Evolutionary conservation across 2,329 filamentous ascomycete species (phyloP), one percentile per base, ranked within the genome.

Genomic region (Aspergillus fijiensis): DNA sequence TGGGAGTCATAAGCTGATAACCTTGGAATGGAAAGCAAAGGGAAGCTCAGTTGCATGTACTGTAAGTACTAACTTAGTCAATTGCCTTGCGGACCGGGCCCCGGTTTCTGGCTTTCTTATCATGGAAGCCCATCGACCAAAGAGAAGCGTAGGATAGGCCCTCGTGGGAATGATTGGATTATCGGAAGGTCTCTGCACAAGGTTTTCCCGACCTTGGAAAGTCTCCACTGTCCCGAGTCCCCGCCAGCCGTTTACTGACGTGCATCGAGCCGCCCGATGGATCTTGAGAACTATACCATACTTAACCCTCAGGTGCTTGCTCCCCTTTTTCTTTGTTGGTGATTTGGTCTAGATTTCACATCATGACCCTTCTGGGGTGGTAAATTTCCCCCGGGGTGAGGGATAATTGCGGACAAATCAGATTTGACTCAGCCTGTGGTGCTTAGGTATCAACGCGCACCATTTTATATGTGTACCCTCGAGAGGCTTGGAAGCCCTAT

Each of bases 261-360:
- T 58, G 59, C 59, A 60, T 60, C 39, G 21, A 58, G 31, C 33
- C 19, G 47, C 50, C 53, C 45, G 50, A 50, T 47, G 52, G 50
- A 45, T 45, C 39, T 45, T 45, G 39, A 45, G 9, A 19, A 35
- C 33, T 35, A 35, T 35, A 9, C 39, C 39, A n/a, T 45, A 35
- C 33, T 45, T 45, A n/a, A 19, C 16, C 33, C 33, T 7, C 16
- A 45, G 14, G 6, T 19, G 16, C 16, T 45, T n/a, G 14, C 14
- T 16, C 16, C 39, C 39, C 39, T 45, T 45, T 19, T 6, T 45
- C 39, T n/a, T 45, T 16, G 16, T 45, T 19, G 14, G 12, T 35
- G 33, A 16, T 35, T 5, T 4, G 33, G 14, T 6, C 1, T 35
- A 35, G 33, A 3, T 35, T 16, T 16, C 12, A 35, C 11, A 16